A percentile compares a stretch with the other conserved stretches of the same genome.
Conservation (phyloP, 192 early-diverging fungal genomes). For the Entomortierella lignicola region DNA sequence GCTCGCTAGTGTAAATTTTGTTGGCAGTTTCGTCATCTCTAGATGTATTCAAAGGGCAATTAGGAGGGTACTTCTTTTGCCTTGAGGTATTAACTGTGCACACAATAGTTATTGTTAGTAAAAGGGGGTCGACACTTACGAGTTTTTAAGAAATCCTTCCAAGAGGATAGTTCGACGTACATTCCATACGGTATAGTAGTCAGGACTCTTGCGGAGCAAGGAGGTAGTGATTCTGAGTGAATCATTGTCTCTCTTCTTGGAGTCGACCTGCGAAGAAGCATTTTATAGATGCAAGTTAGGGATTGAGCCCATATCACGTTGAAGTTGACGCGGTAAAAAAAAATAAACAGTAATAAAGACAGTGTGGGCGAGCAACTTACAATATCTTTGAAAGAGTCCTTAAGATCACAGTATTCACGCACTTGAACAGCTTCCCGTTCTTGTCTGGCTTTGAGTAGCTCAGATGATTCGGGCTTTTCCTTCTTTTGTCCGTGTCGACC, state of each 20-base stretch:
- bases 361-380: neutral
- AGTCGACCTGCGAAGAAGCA: slow-evolving; percentile 36
- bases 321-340: too few relatives aligned
- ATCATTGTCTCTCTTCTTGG: slow-evolving; percentile 54
- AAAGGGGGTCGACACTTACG: slow-evolving; percentile 35
- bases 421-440: slow-evolving; percentile 31
- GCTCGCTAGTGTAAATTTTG: slow-evolving; percentile 68
- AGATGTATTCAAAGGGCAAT: neutral
- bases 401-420: slow-evolving; percentile 30
- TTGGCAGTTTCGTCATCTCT: slow-evolving; percentile 56
- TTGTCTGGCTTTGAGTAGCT: slow-evolving; percentile 34
- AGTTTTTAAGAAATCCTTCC: slow-evolving; percentile 53
- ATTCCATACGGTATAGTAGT: slow-evolving; percentile 97
- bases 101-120: neutral
- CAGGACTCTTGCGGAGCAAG: slow-evolving; percentile 86
- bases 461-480: slow-evolving; percentile 28
- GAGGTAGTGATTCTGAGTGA: slow-evolving; percentile 74
- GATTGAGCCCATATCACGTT: neutral
- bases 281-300: neutral
- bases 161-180: slow-evolving; percentile 81
- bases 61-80: neutral
- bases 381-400: slow-evolving; percentile 35
- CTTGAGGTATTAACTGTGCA: too few relatives aligned
- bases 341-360: too few relatives aligned
- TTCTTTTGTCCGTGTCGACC: slow-evolving; percentile 45